These are phyloP conservation scores for Pleurotus tuber-regium DNA, from an alignment of 768 basidiomycete species.

Conservation along the genomic window DNA sequence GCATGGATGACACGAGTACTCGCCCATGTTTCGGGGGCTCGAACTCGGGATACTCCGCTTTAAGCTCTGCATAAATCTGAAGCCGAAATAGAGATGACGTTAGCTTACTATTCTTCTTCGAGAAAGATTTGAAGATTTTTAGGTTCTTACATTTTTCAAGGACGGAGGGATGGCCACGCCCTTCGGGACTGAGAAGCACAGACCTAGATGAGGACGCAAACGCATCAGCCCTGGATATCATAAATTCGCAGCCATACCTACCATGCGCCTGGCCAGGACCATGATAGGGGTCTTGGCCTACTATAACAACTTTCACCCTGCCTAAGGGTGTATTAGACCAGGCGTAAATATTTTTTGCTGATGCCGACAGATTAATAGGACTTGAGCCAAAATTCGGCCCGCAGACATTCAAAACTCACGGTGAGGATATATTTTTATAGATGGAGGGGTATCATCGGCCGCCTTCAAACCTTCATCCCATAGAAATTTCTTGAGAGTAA, in stretches of 20 bases:
- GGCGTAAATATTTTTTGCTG: conserved; percentile 81
- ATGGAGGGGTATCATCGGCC: conserved; percentile 40
- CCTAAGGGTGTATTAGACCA: conserved; percentile 90
- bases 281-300: conserved; percentile 91
- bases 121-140: not conserved
- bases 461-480: conserved; percentile 62
- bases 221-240: not conserved
- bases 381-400: conserved; percentile 7
- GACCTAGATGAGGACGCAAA: conserved; percentile 44
- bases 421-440: conserved; percentile 71
- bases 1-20: conserved; percentile 24
- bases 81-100: conserved; percentile 17
- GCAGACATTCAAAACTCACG: conserved; percentile 43
- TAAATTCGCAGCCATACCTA: conserved; percentile 27
- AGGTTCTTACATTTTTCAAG: conserved; percentile 64
- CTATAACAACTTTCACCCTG: conserved; percentile 82
- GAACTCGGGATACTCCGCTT: conserved; percentile 79
- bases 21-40: conserved; percentile 81
- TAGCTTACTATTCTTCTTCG: not conserved
- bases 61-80: conserved; percentile 88
- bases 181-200: conserved; percentile 86
- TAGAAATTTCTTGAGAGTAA: conserved; percentile 67
- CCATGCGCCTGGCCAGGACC: conserved; percentile 82
- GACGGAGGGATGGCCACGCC: conserved; percentile 80
- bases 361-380: conserved; percentile 9